Percentiles rank a stretch among this genome's conserved stretches.
These are phyloP conservation scores for Pugionium cornutum DNA, from an alignment of 345 rosid species.

Conservation along the genomic window DNA sequence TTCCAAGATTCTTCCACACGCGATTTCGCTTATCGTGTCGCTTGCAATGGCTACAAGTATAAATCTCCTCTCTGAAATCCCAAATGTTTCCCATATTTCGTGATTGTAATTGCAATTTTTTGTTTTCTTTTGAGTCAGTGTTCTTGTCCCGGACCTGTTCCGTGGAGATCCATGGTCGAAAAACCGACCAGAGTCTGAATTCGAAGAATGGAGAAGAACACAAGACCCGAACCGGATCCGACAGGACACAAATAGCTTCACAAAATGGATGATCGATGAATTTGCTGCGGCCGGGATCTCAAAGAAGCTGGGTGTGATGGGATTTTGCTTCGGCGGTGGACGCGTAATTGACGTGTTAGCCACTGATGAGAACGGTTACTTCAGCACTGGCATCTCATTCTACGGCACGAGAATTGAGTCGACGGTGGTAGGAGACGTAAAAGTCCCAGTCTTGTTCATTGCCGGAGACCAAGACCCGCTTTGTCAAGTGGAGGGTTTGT, in stretches of 20 bases:
- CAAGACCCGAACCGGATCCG: slow-evolving; percentile 57
- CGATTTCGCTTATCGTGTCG: slow-evolving; percentile 84
- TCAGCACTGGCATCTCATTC: slow-evolving; percentile 70
- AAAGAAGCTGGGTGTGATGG: slow-evolving; percentile 76
- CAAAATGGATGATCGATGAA: slow-evolving; percentile 80
- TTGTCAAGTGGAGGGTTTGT: slow-evolving; percentile 50
- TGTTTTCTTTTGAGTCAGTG: slow-evolving; percentile 49
- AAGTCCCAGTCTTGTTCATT: slow-evolving; percentile 72
- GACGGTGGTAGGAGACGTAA: slow-evolving; percentile 44
- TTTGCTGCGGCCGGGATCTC: slow-evolving; percentile 75
- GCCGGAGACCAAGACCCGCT: slow-evolving; percentile 75
- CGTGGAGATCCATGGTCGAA: slow-evolving; percentile 80
- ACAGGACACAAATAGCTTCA: slow-evolving; percentile 51
- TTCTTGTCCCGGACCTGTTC: slow-evolving; percentile 85
- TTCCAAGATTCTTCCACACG: slow-evolving; percentile 79
- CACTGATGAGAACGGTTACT: slow-evolving; percentile 49
- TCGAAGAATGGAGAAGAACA: slow-evolving; percentile 56
- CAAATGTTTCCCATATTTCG: too few species aligned
- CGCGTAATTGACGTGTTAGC: slow-evolving; percentile 64
- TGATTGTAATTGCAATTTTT: not conserved
- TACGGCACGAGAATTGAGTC: slow-evolving; percentile 80
- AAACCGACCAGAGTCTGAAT: slow-evolving; percentile 45
- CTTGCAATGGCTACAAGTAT: slow-evolving; percentile 90
- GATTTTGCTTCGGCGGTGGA: slow-evolving; percentile 91
- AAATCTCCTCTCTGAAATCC: slow-evolving; percentile 13